Evolutionary conservation across 768 basidiomycete genomes (phyloP).

Genomic region (Boletus patriciae): DNA sequence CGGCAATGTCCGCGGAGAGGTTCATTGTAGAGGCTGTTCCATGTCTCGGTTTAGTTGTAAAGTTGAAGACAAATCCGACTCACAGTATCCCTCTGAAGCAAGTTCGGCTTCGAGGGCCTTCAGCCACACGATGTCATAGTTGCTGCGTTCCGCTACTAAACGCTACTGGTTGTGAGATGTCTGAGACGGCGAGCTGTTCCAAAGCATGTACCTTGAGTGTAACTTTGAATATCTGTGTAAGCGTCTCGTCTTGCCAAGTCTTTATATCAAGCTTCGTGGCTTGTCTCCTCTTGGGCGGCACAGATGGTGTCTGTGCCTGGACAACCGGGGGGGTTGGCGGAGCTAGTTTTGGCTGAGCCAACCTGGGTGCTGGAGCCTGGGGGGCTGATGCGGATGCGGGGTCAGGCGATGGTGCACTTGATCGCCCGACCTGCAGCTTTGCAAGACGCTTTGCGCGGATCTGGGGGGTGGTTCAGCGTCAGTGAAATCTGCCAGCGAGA

Average conservation of each 20-base stretch:
- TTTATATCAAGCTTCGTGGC: conserved; percentile 50
- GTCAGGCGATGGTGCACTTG: conserved; percentile 37
- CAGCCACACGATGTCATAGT: conserved; percentile 79
- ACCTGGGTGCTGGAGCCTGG: conserved; percentile 28
- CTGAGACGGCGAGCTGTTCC: background rate
- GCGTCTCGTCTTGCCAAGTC: conserved; percentile 72
- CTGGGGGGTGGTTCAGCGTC: conserved; percentile 38
- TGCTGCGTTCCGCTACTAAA: conserved; percentile 55
- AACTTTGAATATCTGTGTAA: conserved; percentile 69
- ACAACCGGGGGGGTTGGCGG: conserved; percentile 25
- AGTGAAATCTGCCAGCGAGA: background rate
- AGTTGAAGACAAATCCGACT: background rate
- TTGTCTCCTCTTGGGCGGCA: conserved; percentile 51
- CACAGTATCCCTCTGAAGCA: conserved; percentile 54
- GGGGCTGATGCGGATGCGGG: conserved; percentile 18
- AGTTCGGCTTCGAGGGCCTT: conserved; percentile 73
- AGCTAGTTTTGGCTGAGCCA: conserved; percentile 39
- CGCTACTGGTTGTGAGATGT: conserved; percentile 40
- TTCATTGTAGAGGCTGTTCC: conserved; percentile 38
- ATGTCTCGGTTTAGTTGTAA: conserved; percentile 1
- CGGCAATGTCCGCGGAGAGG: conserved; percentile 59
- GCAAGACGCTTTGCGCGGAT: conserved; percentile 92
- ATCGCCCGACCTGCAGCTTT: conserved; percentile 60
- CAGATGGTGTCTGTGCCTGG: conserved; percentile 34
- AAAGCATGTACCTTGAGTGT: conserved; percentile 68